These are phyloP conservation scores for Boletus edulis DNA, from an alignment of 768 basidiomycete species.

Conservation along the genomic window DNA sequence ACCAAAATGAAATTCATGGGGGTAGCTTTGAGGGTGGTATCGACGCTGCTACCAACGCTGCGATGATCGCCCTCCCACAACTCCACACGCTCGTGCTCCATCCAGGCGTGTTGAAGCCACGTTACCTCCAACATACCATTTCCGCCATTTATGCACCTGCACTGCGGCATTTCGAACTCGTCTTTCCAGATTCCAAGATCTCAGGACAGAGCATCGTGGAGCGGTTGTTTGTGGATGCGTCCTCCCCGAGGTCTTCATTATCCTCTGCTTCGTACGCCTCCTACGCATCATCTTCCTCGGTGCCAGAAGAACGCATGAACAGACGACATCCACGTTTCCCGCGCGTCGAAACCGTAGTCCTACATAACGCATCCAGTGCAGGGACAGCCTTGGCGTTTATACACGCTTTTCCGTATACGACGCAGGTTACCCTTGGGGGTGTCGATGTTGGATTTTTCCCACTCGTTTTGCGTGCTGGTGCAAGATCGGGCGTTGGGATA, in stretches of 20 bases:
- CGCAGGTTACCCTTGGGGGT: conserved; percentile 23
- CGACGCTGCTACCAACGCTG: not conserved
- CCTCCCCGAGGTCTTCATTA: not conserved
- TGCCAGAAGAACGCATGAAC: not conserved
- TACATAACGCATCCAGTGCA: conserved; percentile 25
- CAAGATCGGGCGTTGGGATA: not conserved
- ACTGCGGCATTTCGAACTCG: conserved; percentile 31
- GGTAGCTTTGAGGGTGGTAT: not conserved
- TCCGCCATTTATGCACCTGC: conserved; percentile 27
- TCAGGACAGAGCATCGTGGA: conserved; percentile 28
- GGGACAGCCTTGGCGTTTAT: conserved; percentile 24
- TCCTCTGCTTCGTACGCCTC: not conserved
- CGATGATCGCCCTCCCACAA: conserved; percentile 20
- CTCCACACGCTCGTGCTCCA: conserved; percentile 31
- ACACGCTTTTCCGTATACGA: conserved; percentile 24
- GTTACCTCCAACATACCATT: conserved; percentile 30
- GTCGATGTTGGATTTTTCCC: conserved; percentile 27
- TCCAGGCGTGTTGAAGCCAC: conserved; percentile 30
- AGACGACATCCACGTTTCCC: conserved; percentile 25
- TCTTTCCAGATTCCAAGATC: conserved; percentile 30
- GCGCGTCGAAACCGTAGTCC: conserved; percentile 24
- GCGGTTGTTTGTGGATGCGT: conserved; percentile 20
- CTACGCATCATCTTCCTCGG: not conserved
- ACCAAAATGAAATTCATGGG: conserved; percentile 1
- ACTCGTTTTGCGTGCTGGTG: conserved; percentile 10